A percentile compares a stretch with the other conserved stretches of the same genome.
phyloP scores from a whole-genome alignment of 106 monocot genomes.

The Acorus gramineus region DNA sequence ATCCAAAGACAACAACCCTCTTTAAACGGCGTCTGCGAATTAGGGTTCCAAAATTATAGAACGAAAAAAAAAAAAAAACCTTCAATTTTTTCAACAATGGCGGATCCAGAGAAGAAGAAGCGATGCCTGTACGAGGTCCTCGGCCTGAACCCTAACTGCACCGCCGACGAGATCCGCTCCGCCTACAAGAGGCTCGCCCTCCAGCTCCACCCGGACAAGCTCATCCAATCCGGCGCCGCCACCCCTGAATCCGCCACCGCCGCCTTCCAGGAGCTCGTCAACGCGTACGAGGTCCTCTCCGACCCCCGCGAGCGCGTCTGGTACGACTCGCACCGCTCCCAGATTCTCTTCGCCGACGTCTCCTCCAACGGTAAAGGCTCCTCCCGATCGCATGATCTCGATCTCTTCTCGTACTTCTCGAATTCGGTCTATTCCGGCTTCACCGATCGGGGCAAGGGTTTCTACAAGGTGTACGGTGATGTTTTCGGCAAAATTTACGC shows the following conservation, averaged over 20 bases:
- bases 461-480: slow-evolving; percentile 90
- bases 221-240: slow-evolving; percentile 18
- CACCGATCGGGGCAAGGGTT: slow-evolving; percentile 62
- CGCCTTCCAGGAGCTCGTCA: slow-evolving; percentile 86
- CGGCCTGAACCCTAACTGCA: slow-evolving; percentile 49
- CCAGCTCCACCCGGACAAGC: slow-evolving; percentile 96
- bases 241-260: slow-evolving; percentile 42
- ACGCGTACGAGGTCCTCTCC: slow-evolving; percentile 93
- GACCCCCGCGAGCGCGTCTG: slow-evolving; percentile 74
- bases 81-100: neutral
- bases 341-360: slow-evolving; percentile 79
- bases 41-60: no score
- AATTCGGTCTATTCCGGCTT: slow-evolving; percentile 76
- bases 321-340: slow-evolving; percentile 94
- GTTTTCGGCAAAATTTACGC: slow-evolving; percentile 56
- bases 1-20: no score
- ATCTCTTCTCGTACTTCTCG: slow-evolving; percentile 68
- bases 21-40: no score
- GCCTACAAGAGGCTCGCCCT: slow-evolving; percentile 84
- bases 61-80: no score
- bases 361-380: slow-evolving; percentile 1
- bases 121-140: slow-evolving; percentile 95
- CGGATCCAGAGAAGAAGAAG: slow-evolving; percentile 15
- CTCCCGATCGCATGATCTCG: slow-evolving; percentile 32
- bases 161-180: slow-evolving; percentile 64